Evolutionary conservation across 2,329 filamentous ascomycete genomes (phyloP).

Genomic region (Sclerotinia borealis): DNA sequence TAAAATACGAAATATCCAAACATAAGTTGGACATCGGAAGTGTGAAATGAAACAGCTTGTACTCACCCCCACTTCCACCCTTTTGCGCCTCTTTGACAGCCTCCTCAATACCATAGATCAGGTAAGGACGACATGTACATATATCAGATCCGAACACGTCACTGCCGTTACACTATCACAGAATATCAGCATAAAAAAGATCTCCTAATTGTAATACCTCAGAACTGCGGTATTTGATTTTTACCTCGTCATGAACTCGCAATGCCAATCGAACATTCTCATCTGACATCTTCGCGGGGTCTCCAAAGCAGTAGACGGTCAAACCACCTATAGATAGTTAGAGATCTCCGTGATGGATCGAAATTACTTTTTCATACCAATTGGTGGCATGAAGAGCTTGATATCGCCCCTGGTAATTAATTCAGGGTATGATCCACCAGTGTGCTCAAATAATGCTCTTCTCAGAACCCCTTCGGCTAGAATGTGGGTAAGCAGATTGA

Average conservation of each 20-base stretch:
- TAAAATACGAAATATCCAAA: neutral
- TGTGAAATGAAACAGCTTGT: neutral
- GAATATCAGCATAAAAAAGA: conserved; percentile 22
- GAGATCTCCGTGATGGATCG: conserved; percentile 10
- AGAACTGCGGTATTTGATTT: conserved; percentile 9
- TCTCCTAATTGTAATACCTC: conserved; percentile 4
- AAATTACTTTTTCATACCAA: conserved; percentile 78
- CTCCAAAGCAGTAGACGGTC: conserved; percentile 95
- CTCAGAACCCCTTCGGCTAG: conserved; percentile 83
- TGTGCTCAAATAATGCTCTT: conserved; percentile 87
- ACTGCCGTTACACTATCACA: conserved; percentile 73
- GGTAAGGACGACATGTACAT: conserved; percentile 91
- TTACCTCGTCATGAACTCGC: conserved; percentile 65
- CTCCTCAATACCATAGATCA: conserved; percentile 95
- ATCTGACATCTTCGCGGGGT: conserved; percentile 89
- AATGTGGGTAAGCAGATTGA: conserved; percentile 59
- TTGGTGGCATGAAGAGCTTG: conserved; percentile 92
- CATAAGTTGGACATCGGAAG: neutral
- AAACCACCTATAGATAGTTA: conserved; percentile 47
- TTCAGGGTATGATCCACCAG: conserved; percentile 92
- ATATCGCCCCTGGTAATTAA: conserved; percentile 91
- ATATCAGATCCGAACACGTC: conserved; percentile 98
- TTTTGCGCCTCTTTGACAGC: conserved; percentile 93
- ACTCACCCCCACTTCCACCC: conserved; percentile 23
- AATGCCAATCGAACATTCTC: conserved; percentile 74